Evolutionary conservation across 352 stramenopile genomes (phyloP).

Genomic region (Globisporangium camurandrum): DNA sequence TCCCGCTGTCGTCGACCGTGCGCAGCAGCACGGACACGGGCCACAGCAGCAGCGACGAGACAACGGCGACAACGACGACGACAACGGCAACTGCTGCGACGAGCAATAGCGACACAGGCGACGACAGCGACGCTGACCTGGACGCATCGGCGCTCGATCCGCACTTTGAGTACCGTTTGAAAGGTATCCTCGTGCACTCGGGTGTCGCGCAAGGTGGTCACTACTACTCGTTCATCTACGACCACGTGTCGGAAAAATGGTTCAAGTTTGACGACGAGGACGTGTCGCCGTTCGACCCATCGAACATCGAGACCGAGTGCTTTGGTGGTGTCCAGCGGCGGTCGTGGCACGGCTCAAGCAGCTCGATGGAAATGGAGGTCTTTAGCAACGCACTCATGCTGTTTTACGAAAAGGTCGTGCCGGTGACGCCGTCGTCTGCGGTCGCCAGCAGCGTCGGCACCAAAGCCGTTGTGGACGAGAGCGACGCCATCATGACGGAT

Average conservation of each 20-base stretch:
- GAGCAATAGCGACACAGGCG: background rate
- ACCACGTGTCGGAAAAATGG: constrained; percentile 92
- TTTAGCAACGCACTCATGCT: constrained; percentile 99
- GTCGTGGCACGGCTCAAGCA: constrained; percentile 92
- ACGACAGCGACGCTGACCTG: background rate
- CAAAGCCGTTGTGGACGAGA: constrained; percentile 11
- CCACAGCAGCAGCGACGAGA: constrained; percentile 5
- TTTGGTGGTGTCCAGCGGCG: constrained; percentile 95
- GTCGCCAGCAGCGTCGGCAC: constrained; percentile 11
- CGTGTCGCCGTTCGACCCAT: constrained; percentile 95
- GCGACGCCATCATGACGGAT: constrained; percentile 19
- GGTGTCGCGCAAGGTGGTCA: constrained; percentile 98
- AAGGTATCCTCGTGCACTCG: constrained; percentile 97
- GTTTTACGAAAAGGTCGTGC: constrained; percentile 97
- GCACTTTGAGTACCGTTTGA: constrained; percentile 96
- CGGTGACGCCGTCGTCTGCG: constrained; percentile 15
- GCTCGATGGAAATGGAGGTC: constrained; percentile 96
- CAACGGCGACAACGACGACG: background rate
- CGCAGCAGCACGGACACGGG: constrained; percentile 1
- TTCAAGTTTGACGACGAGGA: constrained; percentile 99
- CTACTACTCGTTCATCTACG: constrained; percentile 95
- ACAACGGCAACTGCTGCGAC: constrained; percentile 6
- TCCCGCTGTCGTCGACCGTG: constrained; percentile 13
- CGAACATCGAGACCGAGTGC: constrained; percentile 95
- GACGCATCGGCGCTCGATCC: constrained; percentile 36